Evolutionary conservation across 2,329 filamentous ascomycete species (phyloP).

Genomic region (Sarocladiaceae sp.): DNA sequence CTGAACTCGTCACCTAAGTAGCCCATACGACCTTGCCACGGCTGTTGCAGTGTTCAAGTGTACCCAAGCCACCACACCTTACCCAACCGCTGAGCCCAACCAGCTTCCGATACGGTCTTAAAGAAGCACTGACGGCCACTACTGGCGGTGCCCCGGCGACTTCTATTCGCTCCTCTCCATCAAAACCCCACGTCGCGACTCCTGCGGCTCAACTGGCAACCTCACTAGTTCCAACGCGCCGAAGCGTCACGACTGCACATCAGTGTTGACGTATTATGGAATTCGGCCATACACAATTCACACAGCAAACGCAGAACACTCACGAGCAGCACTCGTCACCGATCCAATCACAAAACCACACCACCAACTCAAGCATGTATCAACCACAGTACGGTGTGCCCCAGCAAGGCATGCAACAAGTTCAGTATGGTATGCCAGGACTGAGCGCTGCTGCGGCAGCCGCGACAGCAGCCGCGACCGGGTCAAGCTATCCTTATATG

Average conservation of each 20-base stretch:
- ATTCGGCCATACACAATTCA: conserved; percentile 68
- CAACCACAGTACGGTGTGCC: conserved; percentile 70
- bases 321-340: conserved; percentile 66
- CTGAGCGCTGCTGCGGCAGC: conserved; percentile 92
- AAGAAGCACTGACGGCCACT: conserved; percentile 3
- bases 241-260: neutral
- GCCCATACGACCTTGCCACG: neutral
- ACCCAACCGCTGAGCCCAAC: conserved; percentile 7
- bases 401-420: conserved; percentile 62
- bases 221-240: conserved; percentile 1
- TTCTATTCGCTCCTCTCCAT: conserved; percentile 7
- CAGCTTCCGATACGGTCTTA: neutral
- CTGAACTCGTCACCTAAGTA: conserved; percentile 3
- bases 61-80: neutral
- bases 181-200: conserved; percentile 7
- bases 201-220: neutral
- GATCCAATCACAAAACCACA: conserved; percentile 63
- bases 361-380: conserved; percentile 54
- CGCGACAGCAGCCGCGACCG: conserved; percentile 82
- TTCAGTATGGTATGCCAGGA: conserved; percentile 66
- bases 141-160: conserved; percentile 2
- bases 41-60: neutral
- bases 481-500: conserved; percentile 69
- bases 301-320: conserved; percentile 60
- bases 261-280: conserved; percentile 47